These are phyloP conservation scores for Sparassis latifolia DNA, from an alignment of 1,284 basidiomycete species.

Conservation along the genomic window DNA sequence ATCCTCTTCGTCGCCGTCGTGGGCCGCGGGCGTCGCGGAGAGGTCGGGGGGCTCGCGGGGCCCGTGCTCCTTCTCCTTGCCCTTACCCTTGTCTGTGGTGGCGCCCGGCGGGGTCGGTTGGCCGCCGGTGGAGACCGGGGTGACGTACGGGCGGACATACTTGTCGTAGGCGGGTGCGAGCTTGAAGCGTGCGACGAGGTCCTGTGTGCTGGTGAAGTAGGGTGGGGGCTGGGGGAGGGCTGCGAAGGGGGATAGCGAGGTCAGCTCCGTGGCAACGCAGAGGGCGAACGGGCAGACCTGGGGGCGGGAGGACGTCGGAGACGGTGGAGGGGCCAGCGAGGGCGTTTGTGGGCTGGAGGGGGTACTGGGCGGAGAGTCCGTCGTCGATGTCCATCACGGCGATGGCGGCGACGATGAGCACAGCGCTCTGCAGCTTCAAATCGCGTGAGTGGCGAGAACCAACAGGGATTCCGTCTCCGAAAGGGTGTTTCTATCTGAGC, in stretches of 20 bases:
- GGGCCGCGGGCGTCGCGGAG: constrained; percentile 26
- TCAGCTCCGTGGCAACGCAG: constrained; percentile 12
- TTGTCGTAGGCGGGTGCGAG: constrained; percentile 69
- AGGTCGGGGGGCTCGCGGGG: constrained; percentile 23
- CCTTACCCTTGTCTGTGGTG: constrained; percentile 54
- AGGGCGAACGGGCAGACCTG: constrained; percentile 20
- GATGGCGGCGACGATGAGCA: constrained; percentile 15
- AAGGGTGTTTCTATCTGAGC: neutral
- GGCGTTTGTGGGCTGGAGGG: constrained; percentile 24
- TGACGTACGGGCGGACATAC: constrained; percentile 52
- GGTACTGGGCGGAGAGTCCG: constrained; percentile 11
- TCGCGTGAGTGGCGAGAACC: neutral
- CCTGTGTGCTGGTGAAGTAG: constrained; percentile 63
- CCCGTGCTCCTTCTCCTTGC: constrained; percentile 43
- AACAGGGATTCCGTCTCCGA: neutral
- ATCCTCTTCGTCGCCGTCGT: constrained; percentile 49
- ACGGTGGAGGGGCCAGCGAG: constrained; percentile 29
- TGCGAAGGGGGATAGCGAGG: constrained; percentile 18
- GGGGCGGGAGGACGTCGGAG: constrained; percentile 23
- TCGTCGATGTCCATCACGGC: constrained; percentile 25
- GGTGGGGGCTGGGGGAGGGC: constrained; percentile 39
- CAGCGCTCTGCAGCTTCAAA: neutral
- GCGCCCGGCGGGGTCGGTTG: constrained; percentile 13
- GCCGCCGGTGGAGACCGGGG: constrained; percentile 22
- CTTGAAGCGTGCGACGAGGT: constrained; percentile 62